Evolutionary conservation across 2,329 filamentous ascomycete genomes (phyloP), one percentile per base, ranked within the genome.

Genomic region (Onygenales sp.): DNA sequence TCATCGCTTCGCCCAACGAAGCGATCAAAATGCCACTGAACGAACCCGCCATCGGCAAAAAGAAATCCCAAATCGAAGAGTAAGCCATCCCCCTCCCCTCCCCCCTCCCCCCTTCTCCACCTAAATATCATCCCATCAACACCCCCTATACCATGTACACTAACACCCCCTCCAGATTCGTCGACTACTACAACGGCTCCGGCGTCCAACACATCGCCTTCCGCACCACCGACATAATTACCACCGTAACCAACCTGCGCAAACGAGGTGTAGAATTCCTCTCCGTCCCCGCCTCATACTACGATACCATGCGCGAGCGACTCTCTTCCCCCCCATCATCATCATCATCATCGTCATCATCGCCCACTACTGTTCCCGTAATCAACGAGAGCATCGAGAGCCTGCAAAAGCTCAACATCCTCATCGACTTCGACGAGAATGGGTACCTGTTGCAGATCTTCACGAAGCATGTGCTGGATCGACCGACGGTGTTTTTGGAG

Each of bases 1-100:
- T 95, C 65, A 92, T 95, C 85, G 82, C 86, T 44, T 88, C 84
- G 27, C 81, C 83, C 52, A 87, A 90, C 73, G 85, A 90, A 58
- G 70, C 85, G 4, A 88, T 95, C 72, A 95, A 95, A 75, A 95
- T 95, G 88, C 91, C 91, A 61, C 92, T 95, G 79, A 95, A 95
- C 74, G 90, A 95, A 74, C 91, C 90, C 1, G 90, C 90, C 0
- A 72, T 77, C 0, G 90, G 89, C 50, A 89, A 90, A 75, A 90
- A 87, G 73, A 87, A 87, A 70, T 87, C 83, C 2, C 91, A 95
- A 73, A 95, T 95, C 58, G 89, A 95, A 70, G 90, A 95, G 74
- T 89, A 82, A 65, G 55, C 39, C 5, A 45, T 31, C 40, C 31
- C 9, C 7, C 43, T 27, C 4, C 49, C 14, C 39, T 33, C 32